A percentile compares a stretch with the other conserved stretches of the same genome.
These are phyloP conservation scores for Aspergillus sp. DNA, from an alignment of 2,329 filamentous ascomycete genomes.

Conservation along the genomic window DNA sequence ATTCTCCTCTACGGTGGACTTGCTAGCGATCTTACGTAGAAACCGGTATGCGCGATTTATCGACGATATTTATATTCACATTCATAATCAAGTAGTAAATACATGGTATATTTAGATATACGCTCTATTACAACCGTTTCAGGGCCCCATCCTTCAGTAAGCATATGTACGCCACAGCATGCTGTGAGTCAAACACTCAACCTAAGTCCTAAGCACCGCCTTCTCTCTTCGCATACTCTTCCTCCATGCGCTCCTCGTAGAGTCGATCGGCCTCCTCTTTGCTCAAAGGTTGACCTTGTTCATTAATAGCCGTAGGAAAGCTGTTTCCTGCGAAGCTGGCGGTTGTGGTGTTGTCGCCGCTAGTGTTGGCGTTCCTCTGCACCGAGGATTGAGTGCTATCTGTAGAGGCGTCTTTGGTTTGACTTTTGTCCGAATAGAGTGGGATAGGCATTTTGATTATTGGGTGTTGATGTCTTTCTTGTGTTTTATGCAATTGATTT, in stretches of 20 bases:
- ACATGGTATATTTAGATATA: neutral
- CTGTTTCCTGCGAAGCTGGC: slow-evolving; percentile 15
- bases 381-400: slow-evolving; percentile 18
- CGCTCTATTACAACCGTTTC: neutral
- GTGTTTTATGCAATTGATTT: too few species aligned
- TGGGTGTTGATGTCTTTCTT: neutral
- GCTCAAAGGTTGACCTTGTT: slow-evolving; percentile 30
- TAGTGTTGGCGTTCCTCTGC: slow-evolving; percentile 13
- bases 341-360: slow-evolving; percentile 17
- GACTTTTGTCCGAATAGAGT: slow-evolving; percentile 7
- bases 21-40: too few species aligned
- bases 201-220: slow-evolving; percentile 43
- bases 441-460: slow-evolving; percentile 18
- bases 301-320: slow-evolving; percentile 14
- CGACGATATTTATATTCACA: neutral
- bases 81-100: neutral
- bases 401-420: neutral
- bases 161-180: neutral
- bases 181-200: neutral
- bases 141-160: neutral
- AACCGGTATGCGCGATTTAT: neutral
- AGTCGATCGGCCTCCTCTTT: slow-evolving; percentile 44
- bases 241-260: slow-evolving; percentile 49
- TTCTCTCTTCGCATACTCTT: slow-evolving; percentile 49
- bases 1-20: neutral